Percentiles rank a stretch among this genome's conserved stretches.
These are phyloP conservation scores for Chamaecyparis obtusa DNA, from an alignment of 75 land plant species.

Conservation along the genomic window DNA sequence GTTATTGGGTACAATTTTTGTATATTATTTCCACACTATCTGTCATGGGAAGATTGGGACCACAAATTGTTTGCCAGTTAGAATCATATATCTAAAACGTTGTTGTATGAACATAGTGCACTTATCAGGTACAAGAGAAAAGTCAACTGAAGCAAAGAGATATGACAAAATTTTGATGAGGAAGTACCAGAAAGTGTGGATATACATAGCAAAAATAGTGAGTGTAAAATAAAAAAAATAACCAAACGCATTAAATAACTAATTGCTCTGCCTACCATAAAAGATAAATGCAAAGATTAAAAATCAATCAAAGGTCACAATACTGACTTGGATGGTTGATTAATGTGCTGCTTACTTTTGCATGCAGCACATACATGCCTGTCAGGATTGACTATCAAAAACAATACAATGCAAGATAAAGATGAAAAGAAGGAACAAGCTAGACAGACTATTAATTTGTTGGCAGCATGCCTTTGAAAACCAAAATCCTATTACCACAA, in stretches of 20 bases:
- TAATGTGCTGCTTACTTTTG: neutral
- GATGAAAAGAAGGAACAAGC: neutral
- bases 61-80: neutral
- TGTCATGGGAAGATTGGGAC: neutral
- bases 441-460: neutral
- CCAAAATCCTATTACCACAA: neutral
- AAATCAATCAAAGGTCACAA: neutral
- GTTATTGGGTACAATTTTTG: neutral
- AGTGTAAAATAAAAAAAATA: neutral
- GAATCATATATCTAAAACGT: neutral
- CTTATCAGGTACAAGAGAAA: neutral
- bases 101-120: neutral
- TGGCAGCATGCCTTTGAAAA: neutral
- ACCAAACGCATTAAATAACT: neutral
- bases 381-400: neutral
- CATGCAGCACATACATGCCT: neutral
- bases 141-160: neutral
- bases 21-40: neutral
- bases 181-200: neutral
- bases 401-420: neutral
- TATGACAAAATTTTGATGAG: neutral
- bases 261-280: neutral
- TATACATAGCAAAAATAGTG: neutral
- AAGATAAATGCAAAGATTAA: neutral
- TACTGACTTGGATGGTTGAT: neutral